Evolutionary conservation across 2,329 filamentous ascomycete species (phyloP).

Genomic region (Aspergillus pseudonomiae): DNA sequence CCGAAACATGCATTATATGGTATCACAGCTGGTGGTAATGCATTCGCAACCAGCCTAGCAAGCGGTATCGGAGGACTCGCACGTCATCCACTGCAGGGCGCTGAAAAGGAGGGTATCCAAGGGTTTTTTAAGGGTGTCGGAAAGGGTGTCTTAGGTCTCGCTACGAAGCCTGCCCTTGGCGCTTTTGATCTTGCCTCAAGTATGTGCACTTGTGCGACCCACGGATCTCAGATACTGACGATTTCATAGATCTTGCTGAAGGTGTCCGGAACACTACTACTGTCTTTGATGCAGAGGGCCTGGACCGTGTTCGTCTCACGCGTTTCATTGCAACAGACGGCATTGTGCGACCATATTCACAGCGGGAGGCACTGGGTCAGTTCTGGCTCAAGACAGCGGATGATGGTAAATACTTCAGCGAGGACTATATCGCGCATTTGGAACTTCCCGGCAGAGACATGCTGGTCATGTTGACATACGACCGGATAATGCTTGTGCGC

Average conservation of each 20-base stretch:
- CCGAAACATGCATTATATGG: constrained; percentile 98
- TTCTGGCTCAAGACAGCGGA: constrained; percentile 99
- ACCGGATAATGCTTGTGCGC: constrained; percentile 85
- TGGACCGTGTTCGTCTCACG: constrained; percentile 91
- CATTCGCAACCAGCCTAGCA: constrained; percentile 87
- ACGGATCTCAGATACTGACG: constrained; percentile 11
- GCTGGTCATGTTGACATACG: constrained; percentile 85
- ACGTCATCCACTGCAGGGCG: constrained; percentile 90
- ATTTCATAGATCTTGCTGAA: constrained; percentile 72
- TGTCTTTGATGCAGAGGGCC: constrained; percentile 91
- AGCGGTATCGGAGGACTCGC: constrained; percentile 93
- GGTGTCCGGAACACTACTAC: constrained; percentile 98
- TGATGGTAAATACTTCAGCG: constrained; percentile 96
- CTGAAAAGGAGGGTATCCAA: constrained; percentile 89
- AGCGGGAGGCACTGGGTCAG: constrained; percentile 92
- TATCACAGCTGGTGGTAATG: constrained; percentile 92
- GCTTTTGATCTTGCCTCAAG: constrained; percentile 94
- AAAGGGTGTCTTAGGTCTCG: constrained; percentile 90
- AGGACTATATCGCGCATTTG: constrained; percentile 94
- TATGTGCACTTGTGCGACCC: constrained; percentile 28
- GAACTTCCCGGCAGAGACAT: constrained; percentile 88
- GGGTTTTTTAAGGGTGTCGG: constrained; percentile 98
- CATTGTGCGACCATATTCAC: constrained; percentile 89
- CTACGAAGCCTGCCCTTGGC: constrained; percentile 94
- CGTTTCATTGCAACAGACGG: constrained; percentile 92